Evolutionary conservation across 345 rosid genomes (phyloP).

Genomic region (Citrus reticulata): DNA sequence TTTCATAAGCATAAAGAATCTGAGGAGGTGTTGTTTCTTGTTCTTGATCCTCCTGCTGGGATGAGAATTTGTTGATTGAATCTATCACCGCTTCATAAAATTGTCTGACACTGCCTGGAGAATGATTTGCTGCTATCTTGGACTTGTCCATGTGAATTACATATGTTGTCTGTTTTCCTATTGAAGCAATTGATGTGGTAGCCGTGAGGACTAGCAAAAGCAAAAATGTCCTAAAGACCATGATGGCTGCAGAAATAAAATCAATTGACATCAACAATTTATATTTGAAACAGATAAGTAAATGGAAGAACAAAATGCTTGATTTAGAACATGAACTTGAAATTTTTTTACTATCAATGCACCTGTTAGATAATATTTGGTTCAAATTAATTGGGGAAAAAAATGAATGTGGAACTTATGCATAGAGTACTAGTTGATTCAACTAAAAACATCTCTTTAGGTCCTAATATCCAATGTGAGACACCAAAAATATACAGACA

Average conservation of each 20-base stretch:
- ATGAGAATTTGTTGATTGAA: constrained; percentile 29
- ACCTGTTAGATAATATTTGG: not conserved
- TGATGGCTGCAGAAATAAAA: constrained; percentile 9
- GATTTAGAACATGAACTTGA: not conserved
- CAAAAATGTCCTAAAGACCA: constrained; percentile 20
- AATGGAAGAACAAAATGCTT: not conserved
- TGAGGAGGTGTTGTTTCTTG: constrained; percentile 26
- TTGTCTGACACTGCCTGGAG: constrained; percentile 16
- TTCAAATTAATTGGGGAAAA: not conserved
- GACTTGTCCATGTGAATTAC: constrained; percentile 56
- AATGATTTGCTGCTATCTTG: constrained; percentile 25
- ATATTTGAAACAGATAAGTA: not conserved
- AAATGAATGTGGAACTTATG: not conserved
- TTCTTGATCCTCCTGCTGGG: constrained; percentile 17
- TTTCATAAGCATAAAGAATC: constrained; percentile 55
- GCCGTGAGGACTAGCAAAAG: constrained; percentile 24
- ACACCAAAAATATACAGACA: not conserved
- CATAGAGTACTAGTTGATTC: not conserved
- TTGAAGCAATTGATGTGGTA: constrained; percentile 26
- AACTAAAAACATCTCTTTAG: not conserved
- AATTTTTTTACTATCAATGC: not conserved
- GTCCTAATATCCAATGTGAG: not conserved
- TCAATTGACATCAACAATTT: not conserved
- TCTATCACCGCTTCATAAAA: constrained; percentile 37
- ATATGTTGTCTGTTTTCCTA: constrained; percentile 38